These are phyloP conservation scores for Parascedosporium putredinis DNA, from an alignment of 2,329 filamentous ascomycete genomes.

Conservation along the genomic window DNA sequence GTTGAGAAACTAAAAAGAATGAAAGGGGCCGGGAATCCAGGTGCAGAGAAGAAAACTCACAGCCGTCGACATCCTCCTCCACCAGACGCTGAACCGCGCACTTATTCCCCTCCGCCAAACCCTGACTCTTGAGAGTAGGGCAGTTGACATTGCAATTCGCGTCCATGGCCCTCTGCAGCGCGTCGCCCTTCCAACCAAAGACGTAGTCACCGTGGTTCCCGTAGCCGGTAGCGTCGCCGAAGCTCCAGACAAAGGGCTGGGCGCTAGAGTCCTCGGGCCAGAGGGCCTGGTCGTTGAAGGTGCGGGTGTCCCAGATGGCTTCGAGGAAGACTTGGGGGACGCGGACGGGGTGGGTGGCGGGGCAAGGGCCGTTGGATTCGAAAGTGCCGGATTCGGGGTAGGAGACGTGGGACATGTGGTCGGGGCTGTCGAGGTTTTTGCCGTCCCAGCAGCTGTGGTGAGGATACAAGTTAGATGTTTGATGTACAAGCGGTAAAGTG, in stretches of 20 bases:
- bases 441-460: conserved; percentile 47
- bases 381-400: conserved; percentile 2
- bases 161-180: conserved; percentile 20
- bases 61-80: conserved; percentile 22
- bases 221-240: conserved; percentile 19
- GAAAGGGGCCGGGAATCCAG: background rate
- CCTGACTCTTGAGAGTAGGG: conserved; percentile 19
- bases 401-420: conserved; percentile 44
- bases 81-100: conserved; percentile 20
- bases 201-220: conserved; percentile 29
- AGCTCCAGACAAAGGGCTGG: conserved; percentile 12
- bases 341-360: conserved; percentile 26
- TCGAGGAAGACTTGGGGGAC: conserved; percentile 25
- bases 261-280: conserved; percentile 10
- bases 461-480: background rate
- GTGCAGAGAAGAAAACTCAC: conserved; percentile 17
- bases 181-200: conserved; percentile 25
- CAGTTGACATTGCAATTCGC: conserved; percentile 10
- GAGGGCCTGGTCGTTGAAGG: conserved; percentile 19
- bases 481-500: background rate
- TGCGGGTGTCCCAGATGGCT: conserved; percentile 39
- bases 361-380: conserved; percentile 22
- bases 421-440: conserved; percentile 37
- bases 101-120: conserved; percentile 21
- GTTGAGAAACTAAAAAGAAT: background rate